These are phyloP conservation scores for Myxozyma geophila DNA, from an alignment of 805 yeast genomes.

Conservation along the genomic window DNA sequence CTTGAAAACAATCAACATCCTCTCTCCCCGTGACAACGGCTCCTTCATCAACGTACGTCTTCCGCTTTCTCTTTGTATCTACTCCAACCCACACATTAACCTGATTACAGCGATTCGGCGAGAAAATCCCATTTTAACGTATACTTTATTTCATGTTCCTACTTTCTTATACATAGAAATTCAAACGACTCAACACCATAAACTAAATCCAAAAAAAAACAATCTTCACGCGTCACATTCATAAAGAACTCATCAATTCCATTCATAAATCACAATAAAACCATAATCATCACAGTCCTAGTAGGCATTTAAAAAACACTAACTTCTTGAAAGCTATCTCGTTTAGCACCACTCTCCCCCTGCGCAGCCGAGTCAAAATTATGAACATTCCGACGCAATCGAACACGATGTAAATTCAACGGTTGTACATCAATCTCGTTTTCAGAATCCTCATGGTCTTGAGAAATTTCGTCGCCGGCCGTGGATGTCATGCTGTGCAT, in stretches of 20 bases:
- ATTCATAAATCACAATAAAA: no score
- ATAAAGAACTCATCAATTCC: not conserved
- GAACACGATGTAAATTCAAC: not conserved
- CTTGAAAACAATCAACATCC: conserved; percentile 1
- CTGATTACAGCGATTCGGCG: conserved; percentile 6
- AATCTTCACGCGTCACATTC: not conserved
- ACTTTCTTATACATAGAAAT: no score
- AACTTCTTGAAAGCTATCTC: conserved; percentile 27
- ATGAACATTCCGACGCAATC: not conserved
- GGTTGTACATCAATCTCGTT: not conserved
- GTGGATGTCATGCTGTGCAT: no score
- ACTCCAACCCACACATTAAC: not conserved
- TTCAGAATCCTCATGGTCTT: not conserved
- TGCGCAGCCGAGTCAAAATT: not conserved
- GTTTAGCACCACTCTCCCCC: conserved; percentile 5
- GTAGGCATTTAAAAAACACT: conserved; percentile 15
- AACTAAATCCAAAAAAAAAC: not conserved
- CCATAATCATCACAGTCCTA: no score
- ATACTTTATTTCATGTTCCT: no score
- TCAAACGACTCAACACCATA: not conserved
- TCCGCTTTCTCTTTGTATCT: not conserved
- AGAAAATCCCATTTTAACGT: conserved; percentile 3
- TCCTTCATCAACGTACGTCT: conserved; percentile 11
- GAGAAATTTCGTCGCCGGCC: no score
- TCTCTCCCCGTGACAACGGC: conserved; percentile 7